A percentile compares a stretch with the other conserved stretches of the same genome.
Conservation (phyloP, 257 asterid genomes). For the Anisodus acutangulus region DNA sequence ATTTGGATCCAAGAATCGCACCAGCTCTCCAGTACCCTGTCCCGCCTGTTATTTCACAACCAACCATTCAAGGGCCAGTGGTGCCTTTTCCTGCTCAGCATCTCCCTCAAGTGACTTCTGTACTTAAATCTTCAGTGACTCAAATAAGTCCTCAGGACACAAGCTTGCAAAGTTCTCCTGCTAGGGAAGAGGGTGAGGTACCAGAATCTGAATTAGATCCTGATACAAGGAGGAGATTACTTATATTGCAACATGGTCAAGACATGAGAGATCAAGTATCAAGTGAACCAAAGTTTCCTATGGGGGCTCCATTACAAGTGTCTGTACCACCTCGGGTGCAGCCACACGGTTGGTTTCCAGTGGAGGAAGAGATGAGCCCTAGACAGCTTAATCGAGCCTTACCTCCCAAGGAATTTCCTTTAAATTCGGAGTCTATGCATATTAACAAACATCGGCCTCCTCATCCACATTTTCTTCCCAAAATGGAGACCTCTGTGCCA, state of each 20-base stretch:
- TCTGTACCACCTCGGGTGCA: conserved; percentile 73
- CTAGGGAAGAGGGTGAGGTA: conserved; percentile 98
- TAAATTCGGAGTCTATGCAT: conserved; percentile 61
- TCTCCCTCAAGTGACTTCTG: conserved; percentile 62
- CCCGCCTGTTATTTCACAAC: conserved; percentile 54
- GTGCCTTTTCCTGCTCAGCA: conserved; percentile 64
- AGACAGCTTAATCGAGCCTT: conserved; percentile 57
- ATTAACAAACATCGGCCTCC: conserved; percentile 62
- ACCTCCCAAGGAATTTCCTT: conserved; percentile 63
- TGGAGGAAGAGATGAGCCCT: conserved; percentile 78
- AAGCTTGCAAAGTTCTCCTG: conserved; percentile 74
- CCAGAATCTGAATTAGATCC: conserved; percentile 99
- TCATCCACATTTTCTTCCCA: conserved; percentile 68
- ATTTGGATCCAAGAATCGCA: conserved; percentile 64
- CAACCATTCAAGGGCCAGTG: conserved; percentile 57
- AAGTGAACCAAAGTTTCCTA: conserved; percentile 72
- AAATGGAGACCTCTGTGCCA: conserved; percentile 60
- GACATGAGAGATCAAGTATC: conserved; percentile 82
- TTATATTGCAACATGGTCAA: conserved; percentile 96
- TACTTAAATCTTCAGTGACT: conserved; percentile 55
- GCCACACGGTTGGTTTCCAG: conserved; percentile 82
- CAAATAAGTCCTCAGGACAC: conserved; percentile 65
- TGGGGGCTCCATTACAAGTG: conserved; percentile 62
- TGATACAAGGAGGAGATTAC: conserved; percentile 95
- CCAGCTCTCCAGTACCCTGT: conserved; percentile 53